Evolutionary conservation across 1,284 basidiomycete genomes (phyloP), one percentile per base, ranked within the genome.

Genomic region (Phellopilus nigrolimitatus): DNA sequence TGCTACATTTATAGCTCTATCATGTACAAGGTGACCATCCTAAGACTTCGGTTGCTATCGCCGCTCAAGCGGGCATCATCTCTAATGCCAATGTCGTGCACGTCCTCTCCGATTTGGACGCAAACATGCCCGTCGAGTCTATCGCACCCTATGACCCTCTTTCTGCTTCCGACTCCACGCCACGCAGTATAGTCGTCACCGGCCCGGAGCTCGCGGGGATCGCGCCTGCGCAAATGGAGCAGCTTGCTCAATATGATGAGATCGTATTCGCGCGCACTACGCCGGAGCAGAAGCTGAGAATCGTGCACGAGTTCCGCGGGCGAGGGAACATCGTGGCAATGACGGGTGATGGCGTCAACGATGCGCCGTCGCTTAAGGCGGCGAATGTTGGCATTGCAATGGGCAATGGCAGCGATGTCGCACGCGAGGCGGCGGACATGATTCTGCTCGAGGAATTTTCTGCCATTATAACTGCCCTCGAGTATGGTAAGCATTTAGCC

Each of bases 261-360:
- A 74, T 88, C 51, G 84, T 88, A 6, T 88, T 88, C 55, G 82
- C 84, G 0, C 74, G 85, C 27, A 88, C 84, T 1, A 83, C 82
- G 0, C 85, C 85, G 0, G 81, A 87, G 61, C 81, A 84, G 64
- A 89, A 89, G 64, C 68, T 88, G 12, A 70, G 73, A 30, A 88
- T 88, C 54, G 84, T 88, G 53, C 76, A 77, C 51, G 73, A 76
- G 42, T 73, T 83, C 55, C 78, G 83, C 60, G 65, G 64, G 13
- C 68, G 77, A 3, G 71, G 71, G 3, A 74, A 73, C 39, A 73
- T 74, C 7, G 77, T 80, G 13, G 79, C 73, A 2, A 76, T 78
- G 33, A 79, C 75, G 13, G 76, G 84, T 21, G 84, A 88, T 59
- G 84, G 84, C 13, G 80, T 86, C 13, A 86, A 88, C 59, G 83